Conservation (phyloP, 805 yeast species). For the Yueomyces sinensis region DNA sequence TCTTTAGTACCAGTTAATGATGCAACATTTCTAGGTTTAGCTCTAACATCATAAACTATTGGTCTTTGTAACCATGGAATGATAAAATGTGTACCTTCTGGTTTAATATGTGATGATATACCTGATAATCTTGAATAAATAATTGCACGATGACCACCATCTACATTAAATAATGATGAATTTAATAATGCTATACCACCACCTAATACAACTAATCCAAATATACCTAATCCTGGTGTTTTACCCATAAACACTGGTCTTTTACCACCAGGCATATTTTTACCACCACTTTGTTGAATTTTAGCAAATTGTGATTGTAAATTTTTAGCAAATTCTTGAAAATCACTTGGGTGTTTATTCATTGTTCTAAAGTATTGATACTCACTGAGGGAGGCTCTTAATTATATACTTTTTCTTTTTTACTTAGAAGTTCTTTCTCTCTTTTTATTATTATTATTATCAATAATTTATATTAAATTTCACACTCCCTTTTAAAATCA, state of each 20-base stretch:
- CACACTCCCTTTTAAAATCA: too few relatives aligned
- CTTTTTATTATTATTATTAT: too few relatives aligned
- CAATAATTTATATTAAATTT: too few relatives aligned
- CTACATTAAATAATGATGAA: conserved; percentile 67
- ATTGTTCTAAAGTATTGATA: conserved; percentile 4
- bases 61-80: conserved; percentile 95
- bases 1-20: conserved; percentile 97
- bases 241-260: conserved; percentile 3
- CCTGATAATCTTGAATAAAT: conserved; percentile 82
- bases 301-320: conserved; percentile 34
- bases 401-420: too few relatives aligned
- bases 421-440: too few relatives aligned
- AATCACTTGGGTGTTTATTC: conserved; percentile 27
- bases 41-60: conserved; percentile 84
- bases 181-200: conserved; percentile 42
- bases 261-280: conserved; percentile 13
- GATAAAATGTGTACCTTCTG: conserved; percentile 91
- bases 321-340: conserved; percentile 39
- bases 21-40: conserved; percentile 92
- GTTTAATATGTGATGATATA: conserved; percentile 66
- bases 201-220: conserved; percentile 45
- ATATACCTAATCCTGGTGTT: conserved; percentile 39
- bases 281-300: conserved; percentile 24
- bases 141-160: conserved; percentile 98
- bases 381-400: too few relatives aligned